Evolutionary conservation across 768 basidiomycete genomes (phyloP), one percentile per base, ranked within the genome.

Genomic region (Suillus placidus): DNA sequence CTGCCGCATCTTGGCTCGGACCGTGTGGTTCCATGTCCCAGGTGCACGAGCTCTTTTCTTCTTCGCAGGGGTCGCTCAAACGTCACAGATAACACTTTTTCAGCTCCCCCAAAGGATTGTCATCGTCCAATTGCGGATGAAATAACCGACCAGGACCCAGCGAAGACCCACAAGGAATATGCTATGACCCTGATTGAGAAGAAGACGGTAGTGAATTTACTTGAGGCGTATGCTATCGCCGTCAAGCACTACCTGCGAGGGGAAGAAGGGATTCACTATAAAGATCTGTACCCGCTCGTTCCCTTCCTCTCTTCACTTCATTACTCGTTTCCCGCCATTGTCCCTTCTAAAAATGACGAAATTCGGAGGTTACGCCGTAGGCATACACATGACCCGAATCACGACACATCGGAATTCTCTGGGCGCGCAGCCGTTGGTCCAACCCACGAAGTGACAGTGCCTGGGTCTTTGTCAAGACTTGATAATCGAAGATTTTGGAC

Each of bases 211-310:
- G 84, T 92, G 67, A 90, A 90, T 71, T 80, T 91, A 32, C 72
- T 89, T 20, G 88, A 89, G 73, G 89, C 87, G 0, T 91, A 83
- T 67, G 81, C 83, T 2, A 84, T 90, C 42, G 82, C 89, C 6
- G 79, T 87, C 20, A 90, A 90, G 74, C 90, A 91, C 73, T 91
- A 90, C 71, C 76, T 90, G 23, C 81, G 89, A 40, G 87, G 87
- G 12, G 82, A 83, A 70, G 81, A 81, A 61, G 78, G 77, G 32
- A 71, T 72, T 40, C 43, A 66, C 37, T 75, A 73, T 54, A 23
- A 67, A 60, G 88, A 91, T 73, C 75, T 91, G 18, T 88, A 88
- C 75, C 85, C 88, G 66, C 84, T 88, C 49, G 86, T 89, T 73
- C 90, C 89, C 71, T 90, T 87, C 73, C 82, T 92, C n/a, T 89